Evolutionary conservation across 2,329 filamentous ascomycete species (phyloP), one percentile per base, ranked within the genome.

Genomic region (Hypoxylon sp.): DNA sequence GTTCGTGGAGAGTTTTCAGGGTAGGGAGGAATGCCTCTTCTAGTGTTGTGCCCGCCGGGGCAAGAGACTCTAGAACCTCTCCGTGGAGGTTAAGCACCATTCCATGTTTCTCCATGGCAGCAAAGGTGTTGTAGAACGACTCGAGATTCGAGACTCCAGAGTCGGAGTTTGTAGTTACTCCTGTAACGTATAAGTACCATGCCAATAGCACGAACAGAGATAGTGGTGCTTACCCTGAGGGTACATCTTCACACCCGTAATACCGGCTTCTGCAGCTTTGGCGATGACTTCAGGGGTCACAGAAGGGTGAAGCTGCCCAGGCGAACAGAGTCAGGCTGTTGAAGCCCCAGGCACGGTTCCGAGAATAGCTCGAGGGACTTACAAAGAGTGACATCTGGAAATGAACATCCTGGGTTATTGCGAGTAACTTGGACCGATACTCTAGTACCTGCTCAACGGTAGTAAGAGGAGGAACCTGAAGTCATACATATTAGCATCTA

Each of bases 71-170:
- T 2, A 75, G 88, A n/a, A 88, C 85, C 76, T 97, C 94, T 64
- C 93, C 94, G 73, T 98, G 93, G n/a, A 98, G 80, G 77, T 97
- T 97, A 37, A 96, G 82, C n/a, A 96, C 83, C 33, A 62, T 7
- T 7, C 88, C 87, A 65, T 92, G 85, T 58, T 87, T 78, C 72
- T 97, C 89, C 93, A 98, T 97, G 64, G 91, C 90, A n/a, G 82
- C 84, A 71, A 98, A 96, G 11, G 94, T 90, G 5, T 86, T 84
- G 71, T 90, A 89, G 76, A 91, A 94, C 26, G 81, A 77, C 58
- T 87, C 85, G 69, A 91, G 85, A 54, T 86, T 83, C 13, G 89
- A 78, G 20, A 93, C 89, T 10, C 90, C 91, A 21, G 83, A 85
- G 43, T 83, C 81, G 18, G 85, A 88, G 74, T 88, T 88, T 43